Conservation (phyloP, 2,329 filamentous ascomycete genomes). For the Zymoseptoria pseudotritici region DNA sequence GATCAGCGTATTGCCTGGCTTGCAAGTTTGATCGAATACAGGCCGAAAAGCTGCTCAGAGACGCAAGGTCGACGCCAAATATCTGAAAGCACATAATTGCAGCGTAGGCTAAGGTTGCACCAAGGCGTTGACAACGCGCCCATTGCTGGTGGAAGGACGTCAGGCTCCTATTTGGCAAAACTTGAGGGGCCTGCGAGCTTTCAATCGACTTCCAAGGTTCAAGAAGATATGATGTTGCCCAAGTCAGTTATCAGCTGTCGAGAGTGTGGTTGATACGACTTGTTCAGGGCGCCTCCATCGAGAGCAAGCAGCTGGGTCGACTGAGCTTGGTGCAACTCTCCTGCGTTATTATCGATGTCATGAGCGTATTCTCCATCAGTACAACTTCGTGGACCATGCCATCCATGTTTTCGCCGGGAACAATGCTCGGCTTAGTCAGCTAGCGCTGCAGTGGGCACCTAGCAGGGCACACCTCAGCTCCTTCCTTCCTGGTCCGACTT, state of each 20-base stretch:
- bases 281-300: too few relatives aligned
- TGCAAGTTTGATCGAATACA: not conserved
- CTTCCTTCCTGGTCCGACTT: not conserved
- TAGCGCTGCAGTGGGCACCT: not conserved
- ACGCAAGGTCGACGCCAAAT: too few relatives aligned
- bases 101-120: too few relatives aligned
- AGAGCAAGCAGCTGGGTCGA: too few relatives aligned
- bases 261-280: not conserved
- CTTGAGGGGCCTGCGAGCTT: too few relatives aligned
- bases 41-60: not conserved
- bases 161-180: not conserved
- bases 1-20: not conserved
- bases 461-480: not conserved
- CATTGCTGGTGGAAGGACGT: not conserved
- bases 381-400: too few relatives aligned
- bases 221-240: not conserved
- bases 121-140: not conserved
- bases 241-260: not conserved
- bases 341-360: too few relatives aligned
- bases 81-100: too few relatives aligned
- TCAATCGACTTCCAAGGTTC: not conserved
- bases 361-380: too few relatives aligned
- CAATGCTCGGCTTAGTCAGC: not conserved
- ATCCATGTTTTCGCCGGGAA: too few relatives aligned
- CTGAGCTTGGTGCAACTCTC: too few relatives aligned